Evolutionary conservation across 306 rosid species (phyloP).

Genomic region (Vicia villosa): DNA sequence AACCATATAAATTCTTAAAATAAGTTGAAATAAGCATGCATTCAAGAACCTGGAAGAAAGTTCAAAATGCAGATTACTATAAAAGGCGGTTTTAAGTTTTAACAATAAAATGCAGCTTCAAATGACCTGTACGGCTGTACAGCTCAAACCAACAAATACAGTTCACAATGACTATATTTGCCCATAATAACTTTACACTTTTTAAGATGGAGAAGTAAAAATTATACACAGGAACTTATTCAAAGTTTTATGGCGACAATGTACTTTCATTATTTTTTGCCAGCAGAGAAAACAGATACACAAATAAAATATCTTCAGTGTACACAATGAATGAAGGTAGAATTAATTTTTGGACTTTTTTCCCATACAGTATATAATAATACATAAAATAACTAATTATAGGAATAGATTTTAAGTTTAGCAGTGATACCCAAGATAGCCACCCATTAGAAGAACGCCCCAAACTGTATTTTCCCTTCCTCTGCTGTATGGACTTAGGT

Average conservation of each 20-base stretch:
- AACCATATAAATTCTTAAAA: conserved; percentile 22
- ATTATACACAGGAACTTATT: conserved; percentile 4
- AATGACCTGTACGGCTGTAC: conserved; percentile 16
- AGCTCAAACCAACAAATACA: conserved; percentile 28
- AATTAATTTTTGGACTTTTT: conserved; percentile 19
- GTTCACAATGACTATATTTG: conserved; percentile 16
- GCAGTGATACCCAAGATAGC: conserved; percentile 87
- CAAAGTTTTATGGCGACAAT: not conserved
- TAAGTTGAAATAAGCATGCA: conserved; percentile 10
- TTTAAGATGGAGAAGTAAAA: conserved; percentile 16
- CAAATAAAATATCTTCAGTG: conserved; percentile 4
- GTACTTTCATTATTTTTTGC: not conserved
- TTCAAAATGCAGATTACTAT: conserved; percentile 1
- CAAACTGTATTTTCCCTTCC: conserved; percentile 97
- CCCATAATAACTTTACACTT: conserved; percentile 24
- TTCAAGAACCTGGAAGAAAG: conserved; percentile 17
- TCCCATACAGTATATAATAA: not conserved
- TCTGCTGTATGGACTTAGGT: conserved; percentile 68
- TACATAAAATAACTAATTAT: conserved; percentile 20
- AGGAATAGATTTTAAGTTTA: conserved; percentile 34
- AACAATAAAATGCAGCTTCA: conserved; percentile 12
- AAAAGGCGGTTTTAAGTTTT: conserved; percentile 24
- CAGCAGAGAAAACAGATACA: conserved; percentile 24
- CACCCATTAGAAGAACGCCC: conserved; percentile 87
- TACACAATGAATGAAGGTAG: conserved; percentile 31